A percentile compares a stretch with the other conserved stretches of the same genome.
phyloP scores from a whole-genome alignment of 352 stramenopile genomes.

The Plasmopara muralis region DNA sequence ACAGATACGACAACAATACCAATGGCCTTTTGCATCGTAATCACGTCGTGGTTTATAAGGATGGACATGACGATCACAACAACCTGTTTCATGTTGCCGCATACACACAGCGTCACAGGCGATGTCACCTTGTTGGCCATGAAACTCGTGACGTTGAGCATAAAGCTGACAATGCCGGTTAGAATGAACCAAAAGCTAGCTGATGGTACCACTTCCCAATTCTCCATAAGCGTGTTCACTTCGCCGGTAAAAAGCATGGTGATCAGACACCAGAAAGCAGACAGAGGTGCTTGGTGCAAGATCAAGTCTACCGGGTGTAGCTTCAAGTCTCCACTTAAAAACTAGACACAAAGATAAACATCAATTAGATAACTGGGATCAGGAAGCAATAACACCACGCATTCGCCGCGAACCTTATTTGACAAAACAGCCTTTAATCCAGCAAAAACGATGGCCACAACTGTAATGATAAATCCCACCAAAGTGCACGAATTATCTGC shows the following conservation, averaged over 20 bases:
- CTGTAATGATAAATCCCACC: slow-evolving; percentile 86
- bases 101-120: slow-evolving; percentile 91
- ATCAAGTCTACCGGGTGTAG: slow-evolving; percentile 91
- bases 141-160: slow-evolving; percentile 92
- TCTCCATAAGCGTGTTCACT: slow-evolving; percentile 46
- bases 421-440: slow-evolving; percentile 90
- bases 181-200: slow-evolving; percentile 74
- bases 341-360: slow-evolving; percentile 20
- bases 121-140: slow-evolving; percentile 93
- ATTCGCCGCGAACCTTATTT: slow-evolving; percentile 51
- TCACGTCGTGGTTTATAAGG: slow-evolving; percentile 64
- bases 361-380: background rate
- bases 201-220: slow-evolving; percentile 56
- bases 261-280: slow-evolving; percentile 85
- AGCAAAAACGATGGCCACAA: slow-evolving; percentile 85
- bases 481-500: slow-evolving; percentile 87
- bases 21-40: slow-evolving; percentile 60
- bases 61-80: slow-evolving; percentile 79
- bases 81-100: slow-evolving; percentile 93
- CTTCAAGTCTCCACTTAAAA: slow-evolving; percentile 91
- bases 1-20: slow-evolving; percentile 66
- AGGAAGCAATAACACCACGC: background rate
- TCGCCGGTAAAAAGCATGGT: slow-evolving; percentile 78
- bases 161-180: slow-evolving; percentile 86
- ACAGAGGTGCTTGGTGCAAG: slow-evolving; percentile 89